Base-by-base conservation (phyloP, 306 rosid species). In the Quercus engelmannii region DNA sequence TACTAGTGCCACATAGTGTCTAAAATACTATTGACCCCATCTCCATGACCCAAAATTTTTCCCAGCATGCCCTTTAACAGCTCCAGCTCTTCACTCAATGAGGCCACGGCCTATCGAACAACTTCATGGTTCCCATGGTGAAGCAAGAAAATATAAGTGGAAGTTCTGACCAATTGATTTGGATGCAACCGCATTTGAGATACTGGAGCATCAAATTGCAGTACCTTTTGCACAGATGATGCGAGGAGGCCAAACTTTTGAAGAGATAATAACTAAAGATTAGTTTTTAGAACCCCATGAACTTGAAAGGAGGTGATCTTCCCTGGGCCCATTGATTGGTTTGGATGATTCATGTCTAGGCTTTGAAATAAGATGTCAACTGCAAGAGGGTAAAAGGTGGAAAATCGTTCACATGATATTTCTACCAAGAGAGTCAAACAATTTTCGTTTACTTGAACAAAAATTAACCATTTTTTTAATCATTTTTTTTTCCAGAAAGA, bases 261-360 rank as follows among this genome's bases (percentile, higher is more conserved):
- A 83, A 94, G 79, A 1, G 98, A 94, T 71, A 94, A 70, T 64
- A 94, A 83, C 72, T 94, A 97, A 64, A 92, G 97, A 85, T 94
- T 94, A 54, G 98, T 94, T 90, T 92, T 92, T 81, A 94, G 72
- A 76, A 94, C 93, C 78, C 97, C 98, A 38, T 94, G 97, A 88
- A 92, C 92, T 79, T 92, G 94, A 70, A 87, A 86, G 73, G 92
- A 86, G 26, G 80, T 83, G 77, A 92, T 82, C 78, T 83, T 94
- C 83, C 84, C 88, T 76, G 78, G 79, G 62, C 89, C 91, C 57
- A 76, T 61, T 56, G 79, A 30, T 21, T 69, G 87, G 54, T 70
- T 46, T 6, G 87, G 71, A 64, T 74, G 82, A 76, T 80, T 86
- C 86, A 73, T 65, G 78, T 87, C 90, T 93, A 92, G 78, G 82